A percentile compares a stretch with the other conserved stretches of the same genome.
phyloP scores from a whole-genome alignment of 495 filamentous ascomycete species.

The Coniosporium apollinis region DNA sequence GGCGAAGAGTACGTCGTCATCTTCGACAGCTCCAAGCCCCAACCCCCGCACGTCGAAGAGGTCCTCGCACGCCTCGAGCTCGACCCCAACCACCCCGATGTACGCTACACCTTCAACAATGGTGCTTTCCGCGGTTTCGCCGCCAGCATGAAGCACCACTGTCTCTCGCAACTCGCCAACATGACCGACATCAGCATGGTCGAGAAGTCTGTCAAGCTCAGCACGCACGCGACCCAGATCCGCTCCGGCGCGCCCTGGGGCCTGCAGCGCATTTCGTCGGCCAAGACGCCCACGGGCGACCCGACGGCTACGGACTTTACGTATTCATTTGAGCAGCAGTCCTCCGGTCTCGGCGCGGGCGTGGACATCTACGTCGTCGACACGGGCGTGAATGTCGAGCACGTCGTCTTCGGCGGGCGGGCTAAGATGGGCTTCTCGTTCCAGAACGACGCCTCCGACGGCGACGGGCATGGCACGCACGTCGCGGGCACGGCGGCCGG shows the following conservation, averaged over 20 bases:
- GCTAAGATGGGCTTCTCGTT: slow-evolving; percentile 24
- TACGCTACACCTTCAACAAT: slow-evolving; percentile 28
- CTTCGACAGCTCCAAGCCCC: slow-evolving; percentile 14
- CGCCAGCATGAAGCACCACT: slow-evolving; percentile 22
- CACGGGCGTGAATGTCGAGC: slow-evolving; percentile 29
- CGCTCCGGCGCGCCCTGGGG: slow-evolving; percentile 29
- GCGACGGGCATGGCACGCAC: slow-evolving; percentile 32
- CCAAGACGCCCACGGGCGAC: slow-evolving; percentile 10
- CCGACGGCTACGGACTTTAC: slow-evolving; percentile 19
- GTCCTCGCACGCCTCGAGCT: slow-evolving; percentile 17
- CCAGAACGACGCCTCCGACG: slow-evolving; percentile 20
- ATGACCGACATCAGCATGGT: slow-evolving; percentile 26
- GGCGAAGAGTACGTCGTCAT: slow-evolving; percentile 25
- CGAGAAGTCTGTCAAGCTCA: slow-evolving; percentile 16
- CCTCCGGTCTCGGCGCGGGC: slow-evolving; percentile 25
- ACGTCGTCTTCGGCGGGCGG: slow-evolving; percentile 30
- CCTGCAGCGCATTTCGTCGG: slow-evolving; percentile 30
- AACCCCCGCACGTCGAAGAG: slow-evolving; percentile 12
- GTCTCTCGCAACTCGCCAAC: slow-evolving; percentile 18
- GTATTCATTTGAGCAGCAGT: slow-evolving; percentile 24
- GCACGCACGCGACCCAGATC: background rate
- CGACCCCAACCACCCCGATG: slow-evolving; percentile 10
- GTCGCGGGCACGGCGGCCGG: slow-evolving; percentile 25
- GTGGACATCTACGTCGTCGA: slow-evolving; percentile 37
- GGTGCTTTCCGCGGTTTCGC: slow-evolving; percentile 29